Evolutionary conservation across 768 basidiomycete genomes (phyloP).

Genomic region (Stropharia rugosoannulata): DNA sequence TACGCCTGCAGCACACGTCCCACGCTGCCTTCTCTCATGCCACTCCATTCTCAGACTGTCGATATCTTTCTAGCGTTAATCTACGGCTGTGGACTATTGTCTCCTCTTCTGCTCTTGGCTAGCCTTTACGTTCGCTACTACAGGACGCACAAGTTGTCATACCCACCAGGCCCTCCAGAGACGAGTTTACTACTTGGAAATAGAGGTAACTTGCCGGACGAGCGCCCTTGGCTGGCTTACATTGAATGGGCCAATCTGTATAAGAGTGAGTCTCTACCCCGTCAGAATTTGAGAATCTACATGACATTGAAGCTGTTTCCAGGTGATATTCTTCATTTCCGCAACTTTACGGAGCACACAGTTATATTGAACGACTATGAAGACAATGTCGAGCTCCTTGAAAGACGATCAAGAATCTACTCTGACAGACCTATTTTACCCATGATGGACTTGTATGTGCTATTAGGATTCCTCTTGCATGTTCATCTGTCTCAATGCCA

Average conservation of each 20-base stretch:
- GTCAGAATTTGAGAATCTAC: not conserved
- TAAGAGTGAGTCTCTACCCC: not conserved
- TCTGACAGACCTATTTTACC: slow-evolving; percentile 19
- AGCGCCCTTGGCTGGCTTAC: not conserved
- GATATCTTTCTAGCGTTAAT: too few relatives aligned
- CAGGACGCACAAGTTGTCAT: not conserved
- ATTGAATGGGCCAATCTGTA: not conserved
- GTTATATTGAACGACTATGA: slow-evolving; percentile 21
- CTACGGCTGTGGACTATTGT: too few relatives aligned
- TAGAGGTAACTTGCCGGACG: not conserved
- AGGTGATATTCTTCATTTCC: slow-evolving; percentile 25
- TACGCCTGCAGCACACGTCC: too few relatives aligned
- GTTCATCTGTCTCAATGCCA: not conserved
- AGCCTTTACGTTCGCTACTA: too few relatives aligned
- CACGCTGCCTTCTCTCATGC: too few relatives aligned
- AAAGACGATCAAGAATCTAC: slow-evolving; percentile 21
- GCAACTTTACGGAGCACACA: slow-evolving; percentile 17
- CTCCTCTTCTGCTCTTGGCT: too few relatives aligned
- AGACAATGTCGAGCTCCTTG: slow-evolving; percentile 21
- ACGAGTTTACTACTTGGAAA: not conserved
- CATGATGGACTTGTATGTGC: slow-evolving; percentile 21
- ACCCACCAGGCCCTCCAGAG: slow-evolving; percentile 1
- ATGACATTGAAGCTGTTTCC: too few relatives aligned
- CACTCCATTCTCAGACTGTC: too few relatives aligned
- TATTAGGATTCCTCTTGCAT: not conserved